Conservation (phyloP, 1,284 basidiomycete genomes). For the Wallemia ichthyophaga region DNA sequence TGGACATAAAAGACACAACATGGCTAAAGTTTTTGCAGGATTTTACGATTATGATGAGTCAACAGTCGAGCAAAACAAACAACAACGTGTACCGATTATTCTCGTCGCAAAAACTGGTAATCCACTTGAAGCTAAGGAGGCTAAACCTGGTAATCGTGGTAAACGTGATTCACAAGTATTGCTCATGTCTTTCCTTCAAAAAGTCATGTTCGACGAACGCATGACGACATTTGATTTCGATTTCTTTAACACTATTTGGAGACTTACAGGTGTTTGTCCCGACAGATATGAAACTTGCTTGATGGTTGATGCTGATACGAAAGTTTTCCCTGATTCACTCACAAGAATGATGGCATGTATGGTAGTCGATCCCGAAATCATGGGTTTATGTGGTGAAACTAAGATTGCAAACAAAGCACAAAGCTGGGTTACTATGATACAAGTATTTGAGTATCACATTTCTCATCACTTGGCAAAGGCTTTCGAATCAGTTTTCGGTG, state of each 20-base stretch:
- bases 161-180: conserved; percentile 97
- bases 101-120: conserved; percentile 85
- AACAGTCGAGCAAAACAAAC: conserved; percentile 72
- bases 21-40: conserved; percentile 94
- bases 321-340: conserved; percentile 60
- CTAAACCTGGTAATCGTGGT: conserved; percentile 94
- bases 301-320: conserved; percentile 98
- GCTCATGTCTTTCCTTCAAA: conserved; percentile 97
- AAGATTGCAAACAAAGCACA: conserved; percentile 92
- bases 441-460: conserved; percentile 24
- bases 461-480: conserved; percentile 26
- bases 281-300: conserved; percentile 93
- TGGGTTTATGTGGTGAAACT: conserved; percentile 97
- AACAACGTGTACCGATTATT: conserved; percentile 84
- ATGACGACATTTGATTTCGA: conserved; percentile 96
- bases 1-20: conserved; percentile 95
- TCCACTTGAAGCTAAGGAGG: conserved; percentile 51
- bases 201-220: conserved; percentile 93
- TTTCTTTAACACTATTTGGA: conserved; percentile 82
- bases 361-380: conserved; percentile 93
- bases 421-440: conserved; percentile 93
- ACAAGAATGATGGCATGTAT: conserved; percentile 76
- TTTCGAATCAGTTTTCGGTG: conserved; percentile 95
- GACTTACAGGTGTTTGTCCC: conserved; percentile 93
- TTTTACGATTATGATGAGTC: conserved; percentile 88